Base-by-base conservation (phyloP, 1,139 yeast genomes). In the Geotrichum histeridarum region DNA sequence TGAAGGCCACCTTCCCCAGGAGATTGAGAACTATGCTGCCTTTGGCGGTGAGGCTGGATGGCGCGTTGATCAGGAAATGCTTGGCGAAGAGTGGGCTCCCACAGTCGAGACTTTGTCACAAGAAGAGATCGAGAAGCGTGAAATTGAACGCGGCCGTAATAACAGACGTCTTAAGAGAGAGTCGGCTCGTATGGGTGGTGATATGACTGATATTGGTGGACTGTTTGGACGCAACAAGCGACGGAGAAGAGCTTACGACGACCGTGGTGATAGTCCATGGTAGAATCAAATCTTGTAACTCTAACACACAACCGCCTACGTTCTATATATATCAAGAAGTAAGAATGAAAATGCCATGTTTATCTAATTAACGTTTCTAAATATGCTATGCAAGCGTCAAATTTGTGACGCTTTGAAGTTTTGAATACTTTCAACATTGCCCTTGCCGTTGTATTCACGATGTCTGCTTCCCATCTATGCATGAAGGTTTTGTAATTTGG, bases 61-160 rank as follows among this genome's bases (percentile, higher is more conserved):
- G 60, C 74, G 93, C 57, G 73, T 81, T 51, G 88, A 84, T 60
- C 77, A 76, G 35, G 83, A 79, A 57, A 72, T 75, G 59, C 69
- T 80, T 42, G 88, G 89, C 45, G 89, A 84, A 50, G 86, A 82
- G 38, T 93, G 97, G 95, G 85, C 86, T 53, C 99, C 99, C 11
- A 78, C 83, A 38, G 85, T 93, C 2, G 98, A 91, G 69, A 80
- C 82, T 8, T 76, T 93, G 58, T 83, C 95, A 1, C 93, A 89
- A 49, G 91, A 93, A 78, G 99, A 93, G 71, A 89, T 93, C 56
- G 98, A 91, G 67, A 86, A 87, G 71, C 80, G 98, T 60, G 98
- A 93, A 67, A 89, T 91, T 61, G 99, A 94, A 70, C 83, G 95
- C 65, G 97, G 91, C 61, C 80, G 99, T 70, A 89, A 87, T 66